Evolutionary conservation across 2,329 filamentous ascomycete genomes (phyloP).

Genomic region (Calonectria naviculata): DNA sequence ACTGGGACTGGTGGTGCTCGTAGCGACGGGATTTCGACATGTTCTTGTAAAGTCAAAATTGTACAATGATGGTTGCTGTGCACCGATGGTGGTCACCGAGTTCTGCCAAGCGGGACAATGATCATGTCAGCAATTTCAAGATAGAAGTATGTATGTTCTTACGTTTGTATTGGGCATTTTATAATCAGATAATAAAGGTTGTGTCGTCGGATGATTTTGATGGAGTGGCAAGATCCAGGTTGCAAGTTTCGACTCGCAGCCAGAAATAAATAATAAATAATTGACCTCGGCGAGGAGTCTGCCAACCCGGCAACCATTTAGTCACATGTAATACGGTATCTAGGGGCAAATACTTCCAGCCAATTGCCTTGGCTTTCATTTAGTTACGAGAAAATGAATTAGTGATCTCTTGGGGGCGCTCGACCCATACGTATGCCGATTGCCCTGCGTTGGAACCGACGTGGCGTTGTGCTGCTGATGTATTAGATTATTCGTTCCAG

Average conservation of each 20-base stretch:
- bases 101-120: background rate
- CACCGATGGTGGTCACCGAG: background rate
- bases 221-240: background rate
- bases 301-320: background rate
- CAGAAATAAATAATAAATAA: too few relatives aligned
- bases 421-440: too few relatives aligned
- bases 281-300: background rate
- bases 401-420: background rate
- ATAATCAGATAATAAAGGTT: too few relatives aligned
- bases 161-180: background rate
- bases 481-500: too few relatives aligned
- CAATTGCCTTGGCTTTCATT: background rate
- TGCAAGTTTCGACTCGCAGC: too few relatives aligned
- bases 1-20: background rate
- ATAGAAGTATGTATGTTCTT: background rate
- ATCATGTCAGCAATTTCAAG: background rate
- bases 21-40: background rate
- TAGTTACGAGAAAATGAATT: background rate
- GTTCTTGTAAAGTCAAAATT: background rate
- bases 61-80: background rate
- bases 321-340: background rate
- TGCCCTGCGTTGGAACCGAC: too few relatives aligned
- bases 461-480: too few relatives aligned
- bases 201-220: background rate
- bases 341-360: background rate